Percentiles rank a stretch among this genome's conserved stretches.
phyloP scores from a whole-genome alignment of 768 basidiomycete species.

The Dentipellis fragilis region DNA sequence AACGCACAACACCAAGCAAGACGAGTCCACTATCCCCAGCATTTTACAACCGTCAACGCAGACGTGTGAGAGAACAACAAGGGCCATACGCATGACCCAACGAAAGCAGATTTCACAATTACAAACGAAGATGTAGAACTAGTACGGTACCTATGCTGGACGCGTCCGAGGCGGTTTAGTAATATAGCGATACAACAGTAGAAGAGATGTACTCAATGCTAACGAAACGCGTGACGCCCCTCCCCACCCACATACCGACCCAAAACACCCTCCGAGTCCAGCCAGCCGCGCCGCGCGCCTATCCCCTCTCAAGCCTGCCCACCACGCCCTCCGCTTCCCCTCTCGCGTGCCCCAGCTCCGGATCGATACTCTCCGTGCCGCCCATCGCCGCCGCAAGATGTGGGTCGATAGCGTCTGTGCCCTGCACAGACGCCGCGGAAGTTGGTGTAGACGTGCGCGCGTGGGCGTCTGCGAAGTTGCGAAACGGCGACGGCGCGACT shows the following conservation, averaged over 20 bases:
- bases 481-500: slow-evolving; percentile 51
- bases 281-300: not conserved
- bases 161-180: not conserved
- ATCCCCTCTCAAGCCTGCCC: slow-evolving; percentile 19
- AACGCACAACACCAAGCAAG: too few relatives aligned
- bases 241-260: not conserved
- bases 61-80: too few relatives aligned
- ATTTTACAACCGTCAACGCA: too few relatives aligned
- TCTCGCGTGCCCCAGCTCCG: slow-evolving; percentile 23
- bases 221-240: not conserved
- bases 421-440: slow-evolving; percentile 1
- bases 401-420: slow-evolving; percentile 15
- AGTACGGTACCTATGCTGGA: not conserved
- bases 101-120: not conserved
- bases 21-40: too few relatives aligned
- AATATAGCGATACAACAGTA: not conserved
- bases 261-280: not conserved
- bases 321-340: slow-evolving; percentile 25
- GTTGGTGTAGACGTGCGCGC: slow-evolving; percentile 7
- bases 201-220: not conserved
- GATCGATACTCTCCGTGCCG: slow-evolving; percentile 16
- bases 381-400: slow-evolving; percentile 9
- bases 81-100: too few relatives aligned
- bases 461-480: slow-evolving; percentile 16
- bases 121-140: not conserved